Evolutionary conservation across 345 rosid genomes (phyloP).

Genomic region (Lumnitzera racemosa): DNA sequence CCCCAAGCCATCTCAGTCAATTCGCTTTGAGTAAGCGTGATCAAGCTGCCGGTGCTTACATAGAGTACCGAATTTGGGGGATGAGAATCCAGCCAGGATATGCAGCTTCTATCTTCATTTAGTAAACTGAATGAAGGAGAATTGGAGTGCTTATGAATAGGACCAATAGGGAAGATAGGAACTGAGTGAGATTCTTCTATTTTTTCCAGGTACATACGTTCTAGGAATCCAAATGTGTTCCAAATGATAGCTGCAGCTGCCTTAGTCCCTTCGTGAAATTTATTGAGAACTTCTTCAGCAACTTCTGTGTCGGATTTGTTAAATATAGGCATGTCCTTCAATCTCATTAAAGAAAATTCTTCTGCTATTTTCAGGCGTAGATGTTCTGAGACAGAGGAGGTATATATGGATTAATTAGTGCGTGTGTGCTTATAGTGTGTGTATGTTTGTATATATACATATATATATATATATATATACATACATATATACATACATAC

Average conservation of each 20-base stretch:
- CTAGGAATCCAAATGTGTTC: conserved; percentile 13
- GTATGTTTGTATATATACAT: too few species aligned
- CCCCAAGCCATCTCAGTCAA: conserved; percentile 8
- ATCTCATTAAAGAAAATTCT: conserved; percentile 6
- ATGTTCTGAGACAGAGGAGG: background rate
- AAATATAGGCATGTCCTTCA: conserved; percentile 15
- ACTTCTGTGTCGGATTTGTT: background rate
- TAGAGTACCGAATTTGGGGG: conserved; percentile 27
- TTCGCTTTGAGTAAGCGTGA: conserved; percentile 13
- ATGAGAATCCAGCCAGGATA: conserved; percentile 34
- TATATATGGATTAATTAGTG: too few species aligned
- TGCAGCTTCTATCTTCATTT: conserved; percentile 19
- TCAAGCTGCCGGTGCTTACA: conserved; percentile 41
- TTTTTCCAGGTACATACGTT: background rate
- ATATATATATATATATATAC: too few species aligned
- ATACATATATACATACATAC: too few species aligned
- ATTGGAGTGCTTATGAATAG: conserved; percentile 31
- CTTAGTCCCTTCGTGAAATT: conserved; percentile 7
- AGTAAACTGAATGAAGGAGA: conserved; percentile 20
- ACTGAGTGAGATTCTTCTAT: background rate
- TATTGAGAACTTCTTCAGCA: conserved; percentile 4
- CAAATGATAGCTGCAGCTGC: conserved; percentile 10
- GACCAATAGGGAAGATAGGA: conserved; percentile 22
- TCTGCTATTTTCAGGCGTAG: background rate
- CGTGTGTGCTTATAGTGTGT: too few species aligned